phyloP scores from a whole-genome alignment of 257 asterid genomes.

The Fraxinus anomala region DNA sequence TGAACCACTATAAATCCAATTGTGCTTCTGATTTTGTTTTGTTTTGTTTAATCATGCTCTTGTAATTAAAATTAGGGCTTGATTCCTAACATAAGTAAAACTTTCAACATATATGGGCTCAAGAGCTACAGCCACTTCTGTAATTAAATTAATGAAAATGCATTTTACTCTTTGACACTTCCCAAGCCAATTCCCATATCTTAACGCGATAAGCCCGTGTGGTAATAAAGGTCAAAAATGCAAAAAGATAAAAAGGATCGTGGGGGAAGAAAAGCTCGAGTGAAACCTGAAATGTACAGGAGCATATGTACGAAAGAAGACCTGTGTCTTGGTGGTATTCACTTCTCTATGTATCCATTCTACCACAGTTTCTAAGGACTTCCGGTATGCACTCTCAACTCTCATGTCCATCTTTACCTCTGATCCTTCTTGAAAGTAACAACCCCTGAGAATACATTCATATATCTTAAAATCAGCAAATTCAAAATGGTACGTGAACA shows the following conservation, averaged over 20 bases:
- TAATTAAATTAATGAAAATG: neutral
- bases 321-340: conserved; percentile 64
- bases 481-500: neutral
- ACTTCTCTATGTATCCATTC: conserved; percentile 64
- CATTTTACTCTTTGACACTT: neutral
- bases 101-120: neutral
- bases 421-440: conserved; percentile 88
- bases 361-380: conserved; percentile 64
- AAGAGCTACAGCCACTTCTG: no score
- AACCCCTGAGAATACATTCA: conserved; percentile 62
- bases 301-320: conserved; percentile 82
- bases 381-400: conserved; percentile 62
- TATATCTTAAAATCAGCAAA: conserved; percentile 13
- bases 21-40: no score
- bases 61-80: no score
- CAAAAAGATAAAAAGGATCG: neutral
- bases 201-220: neutral
- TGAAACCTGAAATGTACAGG: conserved; percentile 86
- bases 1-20: no score
- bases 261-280: neutral
- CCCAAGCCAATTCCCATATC: neutral
- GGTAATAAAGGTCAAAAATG: neutral
- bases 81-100: no score
- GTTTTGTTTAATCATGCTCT: no score
- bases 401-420: conserved; percentile 70